A percentile compares a stretch with the other conserved stretches of the same genome.
Evolutionary conservation across 148 eudicot genomes (phyloP).

Genomic region (Vaccinium corymbosum): DNA sequence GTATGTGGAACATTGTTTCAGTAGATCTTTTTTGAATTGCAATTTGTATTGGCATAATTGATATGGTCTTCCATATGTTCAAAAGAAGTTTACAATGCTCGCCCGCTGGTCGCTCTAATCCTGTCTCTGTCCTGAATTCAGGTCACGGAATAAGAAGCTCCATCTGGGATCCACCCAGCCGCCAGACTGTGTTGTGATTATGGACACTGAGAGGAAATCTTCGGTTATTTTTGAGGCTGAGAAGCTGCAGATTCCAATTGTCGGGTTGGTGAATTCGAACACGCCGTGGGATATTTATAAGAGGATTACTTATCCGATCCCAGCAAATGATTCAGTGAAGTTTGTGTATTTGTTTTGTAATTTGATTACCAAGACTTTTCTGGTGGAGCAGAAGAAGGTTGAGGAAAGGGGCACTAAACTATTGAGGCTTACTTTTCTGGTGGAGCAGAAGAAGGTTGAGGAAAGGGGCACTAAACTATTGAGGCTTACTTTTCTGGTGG

Average conservation of each 20-base stretch:
- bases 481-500: conserved; percentile 63
- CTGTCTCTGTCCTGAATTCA: background rate
- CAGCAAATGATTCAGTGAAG: conserved; percentile 76
- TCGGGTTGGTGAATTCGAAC: conserved; percentile 71
- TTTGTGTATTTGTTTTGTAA: conserved; percentile 92
- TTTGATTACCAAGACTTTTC: conserved; percentile 80
- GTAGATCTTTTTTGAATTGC: background rate
- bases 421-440: conserved; percentile 24
- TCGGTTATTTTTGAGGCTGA: conserved; percentile 70
- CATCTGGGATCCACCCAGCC: conserved; percentile 41
- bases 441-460: conserved; percentile 50
- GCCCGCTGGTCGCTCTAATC: background rate
- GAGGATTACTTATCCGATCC: conserved; percentile 76
- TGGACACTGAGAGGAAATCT: conserved; percentile 64
- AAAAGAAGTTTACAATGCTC: background rate
- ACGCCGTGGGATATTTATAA: conserved; percentile 52
- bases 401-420: conserved; percentile 10
- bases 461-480: too few relatives aligned
- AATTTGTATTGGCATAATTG: background rate
- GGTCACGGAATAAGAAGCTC: conserved; percentile 66
- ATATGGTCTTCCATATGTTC: background rate
- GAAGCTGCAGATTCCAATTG: conserved; percentile 66
- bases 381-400: conserved; percentile 56
- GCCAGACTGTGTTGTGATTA: conserved; percentile 81
- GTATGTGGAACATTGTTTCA: background rate